Evolutionary conservation across 352 stramenopile species (phyloP).

Genomic region (Phytopythium sindhum): DNA sequence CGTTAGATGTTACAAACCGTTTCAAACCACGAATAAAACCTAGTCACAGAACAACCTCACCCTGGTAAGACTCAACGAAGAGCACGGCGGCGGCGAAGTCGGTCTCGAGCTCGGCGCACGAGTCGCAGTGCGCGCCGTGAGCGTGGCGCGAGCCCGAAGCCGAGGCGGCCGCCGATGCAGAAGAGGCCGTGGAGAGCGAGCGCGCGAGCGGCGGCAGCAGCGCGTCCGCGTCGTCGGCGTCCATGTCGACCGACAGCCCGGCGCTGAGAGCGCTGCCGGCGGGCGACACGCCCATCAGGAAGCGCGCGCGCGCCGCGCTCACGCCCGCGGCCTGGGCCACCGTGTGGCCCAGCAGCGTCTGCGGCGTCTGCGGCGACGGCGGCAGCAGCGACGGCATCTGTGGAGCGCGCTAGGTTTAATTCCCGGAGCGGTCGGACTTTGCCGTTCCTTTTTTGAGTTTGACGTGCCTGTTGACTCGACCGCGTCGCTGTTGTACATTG

Average conservation of each 20-base stretch:
- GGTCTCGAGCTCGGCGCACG: slow-evolving; percentile 54
- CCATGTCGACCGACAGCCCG: slow-evolving; percentile 29
- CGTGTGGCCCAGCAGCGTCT: slow-evolving; percentile 32
- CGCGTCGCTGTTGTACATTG: too few relatives aligned
- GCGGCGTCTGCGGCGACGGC: slow-evolving; percentile 10
- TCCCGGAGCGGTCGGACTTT: too few relatives aligned
- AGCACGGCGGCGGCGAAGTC: slow-evolving; percentile 72
- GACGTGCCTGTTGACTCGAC: neutral
- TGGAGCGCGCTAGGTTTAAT: neutral
- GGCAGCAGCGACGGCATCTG: slow-evolving; percentile 41
- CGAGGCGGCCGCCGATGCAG: slow-evolving; percentile 11
- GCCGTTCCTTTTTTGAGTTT: neutral
- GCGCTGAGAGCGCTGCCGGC: slow-evolving; percentile 9
- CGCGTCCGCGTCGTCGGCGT: slow-evolving; percentile 33
- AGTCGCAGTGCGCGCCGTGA: slow-evolving; percentile 32
- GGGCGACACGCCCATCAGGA: slow-evolving; percentile 30
- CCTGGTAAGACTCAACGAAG: slow-evolving; percentile 81
- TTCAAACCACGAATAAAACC: neutral
- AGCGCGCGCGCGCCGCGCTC: slow-evolving; percentile 37
- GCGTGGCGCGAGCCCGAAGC: slow-evolving; percentile 12
- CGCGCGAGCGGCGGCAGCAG: slow-evolving; percentile 11
- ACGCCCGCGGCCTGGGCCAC: slow-evolving; percentile 40
- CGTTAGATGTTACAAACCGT: slow-evolving; percentile 2
- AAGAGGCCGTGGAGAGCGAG: slow-evolving; percentile 33
- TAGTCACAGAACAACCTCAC: slow-evolving; percentile 5